Evolutionary conservation across 805 yeast species (phyloP).

Genomic region (Cyberlindnera suaveolens): DNA sequence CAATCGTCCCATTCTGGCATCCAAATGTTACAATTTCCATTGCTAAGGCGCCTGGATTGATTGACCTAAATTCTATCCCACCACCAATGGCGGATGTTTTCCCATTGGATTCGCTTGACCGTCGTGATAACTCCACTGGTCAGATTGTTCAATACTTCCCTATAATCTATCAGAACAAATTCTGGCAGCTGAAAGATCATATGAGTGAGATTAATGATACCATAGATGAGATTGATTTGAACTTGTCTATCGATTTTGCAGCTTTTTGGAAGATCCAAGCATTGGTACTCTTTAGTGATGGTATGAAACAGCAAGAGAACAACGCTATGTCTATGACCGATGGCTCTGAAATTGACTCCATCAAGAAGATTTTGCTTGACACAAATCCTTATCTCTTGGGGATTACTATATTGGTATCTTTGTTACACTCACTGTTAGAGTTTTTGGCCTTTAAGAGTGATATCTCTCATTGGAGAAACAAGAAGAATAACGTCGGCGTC

Average conservation of each 20-base stretch:
- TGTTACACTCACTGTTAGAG: slow-evolving; percentile 32
- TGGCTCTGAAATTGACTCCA: slow-evolving; percentile 29
- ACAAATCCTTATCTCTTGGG: slow-evolving; percentile 31
- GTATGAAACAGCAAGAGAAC: slow-evolving; percentile 25
- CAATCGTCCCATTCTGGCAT: slow-evolving; percentile 29
- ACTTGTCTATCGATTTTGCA: slow-evolving; percentile 24
- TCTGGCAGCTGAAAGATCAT: slow-evolving; percentile 34
- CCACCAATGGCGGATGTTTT: slow-evolving; percentile 21
- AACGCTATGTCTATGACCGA: slow-evolving; percentile 23
- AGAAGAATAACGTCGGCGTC: slow-evolving; percentile 34
- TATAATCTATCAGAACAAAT: slow-evolving; percentile 30
- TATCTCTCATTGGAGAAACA: slow-evolving; percentile 34
- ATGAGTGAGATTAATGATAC: slow-evolving; percentile 28
- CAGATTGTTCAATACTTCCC: slow-evolving; percentile 31
- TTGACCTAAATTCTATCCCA: slow-evolving; percentile 18
- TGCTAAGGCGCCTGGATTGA: slow-evolving; percentile 17
- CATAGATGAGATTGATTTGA: slow-evolving; percentile 19
- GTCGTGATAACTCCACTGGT: slow-evolving; percentile 27
- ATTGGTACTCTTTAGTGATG: slow-evolving; percentile 23
- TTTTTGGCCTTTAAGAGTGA: slow-evolving; percentile 37
- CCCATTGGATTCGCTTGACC: slow-evolving; percentile 22
- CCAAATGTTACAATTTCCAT: slow-evolving; percentile 30
- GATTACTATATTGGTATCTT: slow-evolving; percentile 27
- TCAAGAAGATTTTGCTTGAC: slow-evolving; percentile 31
- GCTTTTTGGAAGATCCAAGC: slow-evolving; percentile 28